These are phyloP conservation scores for Diaporthe caulivora DNA, from an alignment of 2,329 filamentous ascomycete species.

Conservation along the genomic window DNA sequence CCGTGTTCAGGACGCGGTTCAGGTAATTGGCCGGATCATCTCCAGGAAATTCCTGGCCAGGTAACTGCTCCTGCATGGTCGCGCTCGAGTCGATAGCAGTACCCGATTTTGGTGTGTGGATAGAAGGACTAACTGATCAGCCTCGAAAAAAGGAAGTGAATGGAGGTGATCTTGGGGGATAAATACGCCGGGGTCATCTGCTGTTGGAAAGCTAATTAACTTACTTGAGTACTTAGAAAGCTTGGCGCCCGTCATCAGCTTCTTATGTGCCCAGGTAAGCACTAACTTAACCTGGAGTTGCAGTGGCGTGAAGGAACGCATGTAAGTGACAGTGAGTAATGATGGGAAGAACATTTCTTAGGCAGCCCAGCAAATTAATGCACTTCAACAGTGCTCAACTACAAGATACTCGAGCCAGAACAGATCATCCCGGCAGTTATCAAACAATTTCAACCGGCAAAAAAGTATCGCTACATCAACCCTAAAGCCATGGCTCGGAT, in stretches of 20 bases:
- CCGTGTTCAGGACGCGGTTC: background rate
- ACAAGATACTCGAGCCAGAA: too few relatives aligned
- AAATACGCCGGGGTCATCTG: background rate
- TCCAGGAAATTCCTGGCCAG: slow-evolving; percentile 15
- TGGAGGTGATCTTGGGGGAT: background rate
- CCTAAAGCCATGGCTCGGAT: background rate
- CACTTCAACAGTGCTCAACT: too few relatives aligned
- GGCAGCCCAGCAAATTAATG: too few relatives aligned
- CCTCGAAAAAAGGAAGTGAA: background rate
- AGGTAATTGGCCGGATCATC: background rate
- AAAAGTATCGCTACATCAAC: background rate
- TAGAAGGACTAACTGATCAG: background rate
- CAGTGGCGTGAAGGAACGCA: too few relatives aligned
- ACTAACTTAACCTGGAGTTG: background rate
- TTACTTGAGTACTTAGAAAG: background rate
- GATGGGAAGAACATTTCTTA: too few relatives aligned
- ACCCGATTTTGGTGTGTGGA: background rate
- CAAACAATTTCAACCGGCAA: background rate
- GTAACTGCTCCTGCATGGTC: background rate
- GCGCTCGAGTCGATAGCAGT: slow-evolving; percentile 5
- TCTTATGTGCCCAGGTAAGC: background rate
- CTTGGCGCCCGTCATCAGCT: background rate
- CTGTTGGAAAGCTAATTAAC: background rate
- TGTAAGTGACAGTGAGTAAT: too few relatives aligned
- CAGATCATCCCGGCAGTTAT: background rate